These are phyloP conservation scores for Xylaria longipes DNA, from an alignment of 495 filamentous ascomycete genomes.

Conservation along the genomic window DNA sequence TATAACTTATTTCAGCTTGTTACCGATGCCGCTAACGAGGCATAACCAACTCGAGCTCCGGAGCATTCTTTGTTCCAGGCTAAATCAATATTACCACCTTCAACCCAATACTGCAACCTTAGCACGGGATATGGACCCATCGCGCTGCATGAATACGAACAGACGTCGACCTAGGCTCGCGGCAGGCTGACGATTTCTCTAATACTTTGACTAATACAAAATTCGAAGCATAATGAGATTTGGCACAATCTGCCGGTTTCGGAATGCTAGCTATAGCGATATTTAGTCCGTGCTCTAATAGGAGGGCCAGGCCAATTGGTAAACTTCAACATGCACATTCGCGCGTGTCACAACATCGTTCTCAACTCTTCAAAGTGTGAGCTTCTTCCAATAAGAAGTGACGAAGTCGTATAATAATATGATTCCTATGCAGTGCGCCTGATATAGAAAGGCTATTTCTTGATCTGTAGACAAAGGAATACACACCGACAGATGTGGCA, in stretches of 20 bases:
- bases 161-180: background rate
- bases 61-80: slow-evolving; percentile 9
- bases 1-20: background rate
- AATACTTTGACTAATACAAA: background rate
- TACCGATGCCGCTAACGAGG: background rate
- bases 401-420: background rate
- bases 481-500: background rate
- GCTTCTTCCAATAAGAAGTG: background rate
- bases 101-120: background rate
- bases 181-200: background rate
- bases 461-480: background rate
- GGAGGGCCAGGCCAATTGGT: background rate
- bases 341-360: background rate
- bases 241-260: background rate
- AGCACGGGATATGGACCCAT: slow-evolving; percentile 8
- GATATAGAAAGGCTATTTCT: background rate
- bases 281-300: background rate
- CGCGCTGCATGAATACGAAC: slow-evolving; percentile 18
- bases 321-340: background rate
- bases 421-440: background rate
- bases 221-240: background rate
- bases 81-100: slow-evolving; percentile 13
- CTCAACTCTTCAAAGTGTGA: background rate
- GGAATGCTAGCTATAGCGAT: background rate
- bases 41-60: background rate